Base-by-base conservation (phyloP, 2,329 filamentous ascomycete genomes). In the Sordariomycetes sp. region DNA sequence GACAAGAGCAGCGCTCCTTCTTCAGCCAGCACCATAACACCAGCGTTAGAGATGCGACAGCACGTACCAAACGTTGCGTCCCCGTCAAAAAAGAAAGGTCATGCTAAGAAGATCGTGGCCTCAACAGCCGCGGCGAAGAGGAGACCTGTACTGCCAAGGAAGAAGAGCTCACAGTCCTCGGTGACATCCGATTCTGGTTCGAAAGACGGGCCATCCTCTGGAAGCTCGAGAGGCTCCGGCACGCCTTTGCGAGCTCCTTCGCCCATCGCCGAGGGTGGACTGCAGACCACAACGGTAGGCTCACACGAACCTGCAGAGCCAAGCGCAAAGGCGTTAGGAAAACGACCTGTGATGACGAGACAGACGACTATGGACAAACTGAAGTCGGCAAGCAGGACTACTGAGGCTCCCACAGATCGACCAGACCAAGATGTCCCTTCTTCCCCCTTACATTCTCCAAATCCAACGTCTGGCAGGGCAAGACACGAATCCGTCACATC, bases 271-370 rank as follows among this genome's bases (percentile, higher is more conserved):
- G 57, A 62, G 35, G 34, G 35, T 17, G 17, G 15, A 8, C 23
- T 25, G 23, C 23, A 8, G 8, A 17, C n/a, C 28, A 30, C 8
- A 30, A 16, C 17, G 30, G 3, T 8, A 32, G 30, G n/a, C 19
- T 17, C 20, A 32, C n/a, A n/a, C n/a, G n/a, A n/a, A n/a, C n/a
- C n/a, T n/a, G n/a, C 26, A 16, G 20, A 17, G 11, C 44, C 56
- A 35, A 69, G 63, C 41, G 54, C 59, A 12, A 72, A 70, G 44
- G 61, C 65, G 16, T 57, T 61, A 9, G 70, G 68, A 4, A 74
- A 74, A 40, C 63, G 58, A 31, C 64, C 66, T 8, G 56, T 44
- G 5, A 43, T 43, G 9, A 38, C 43, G 7, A 33, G 38, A n/a
- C n/a, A n/a, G 32, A 46, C 38, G 24, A 26, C 37, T 4, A 37